Percentiles rank a stretch among this genome's conserved stretches.
These are phyloP conservation scores for Dioszegia aurantiaca DNA, from an alignment of 768 basidiomycete species.

Conservation along the genomic window DNA sequence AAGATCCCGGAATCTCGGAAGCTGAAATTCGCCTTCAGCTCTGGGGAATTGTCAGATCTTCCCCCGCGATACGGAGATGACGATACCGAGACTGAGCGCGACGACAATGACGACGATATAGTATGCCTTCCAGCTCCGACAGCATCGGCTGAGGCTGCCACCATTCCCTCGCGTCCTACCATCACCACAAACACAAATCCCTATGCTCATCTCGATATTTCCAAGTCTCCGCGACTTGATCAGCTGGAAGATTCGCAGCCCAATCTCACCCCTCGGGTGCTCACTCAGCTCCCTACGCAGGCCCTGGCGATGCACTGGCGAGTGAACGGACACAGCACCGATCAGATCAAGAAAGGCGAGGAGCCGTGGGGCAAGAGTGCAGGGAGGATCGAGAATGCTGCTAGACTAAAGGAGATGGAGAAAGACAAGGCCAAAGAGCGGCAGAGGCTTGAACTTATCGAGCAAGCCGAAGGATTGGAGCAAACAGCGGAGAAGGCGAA, in stretches of 20 bases:
- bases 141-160: not conserved
- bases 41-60: conserved; percentile 15
- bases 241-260: not conserved
- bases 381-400: not conserved
- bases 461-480: not conserved
- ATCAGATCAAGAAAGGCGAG: not conserved
- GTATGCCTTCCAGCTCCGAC: not conserved
- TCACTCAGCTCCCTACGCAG: conserved; percentile 1
- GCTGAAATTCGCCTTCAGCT: conserved; percentile 5
- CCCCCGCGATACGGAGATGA: conserved; percentile 6
- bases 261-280: not conserved
- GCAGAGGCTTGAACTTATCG: not conserved
- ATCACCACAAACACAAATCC: not conserved
- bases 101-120: not conserved
- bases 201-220: not conserved
- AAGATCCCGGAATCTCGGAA: not conserved
- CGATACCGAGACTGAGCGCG: not conserved
- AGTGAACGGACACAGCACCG: conserved; percentile 2
- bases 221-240: not conserved
- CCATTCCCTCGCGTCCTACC: not conserved
- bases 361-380: conserved; percentile 10
- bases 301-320: not conserved
- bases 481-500: not conserved
- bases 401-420: not conserved
- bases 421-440: not conserved